These are phyloP conservation scores for Phanerochaete carnosa DNA, from an alignment of 768 basidiomycete genomes.

Conservation along the genomic window DNA sequence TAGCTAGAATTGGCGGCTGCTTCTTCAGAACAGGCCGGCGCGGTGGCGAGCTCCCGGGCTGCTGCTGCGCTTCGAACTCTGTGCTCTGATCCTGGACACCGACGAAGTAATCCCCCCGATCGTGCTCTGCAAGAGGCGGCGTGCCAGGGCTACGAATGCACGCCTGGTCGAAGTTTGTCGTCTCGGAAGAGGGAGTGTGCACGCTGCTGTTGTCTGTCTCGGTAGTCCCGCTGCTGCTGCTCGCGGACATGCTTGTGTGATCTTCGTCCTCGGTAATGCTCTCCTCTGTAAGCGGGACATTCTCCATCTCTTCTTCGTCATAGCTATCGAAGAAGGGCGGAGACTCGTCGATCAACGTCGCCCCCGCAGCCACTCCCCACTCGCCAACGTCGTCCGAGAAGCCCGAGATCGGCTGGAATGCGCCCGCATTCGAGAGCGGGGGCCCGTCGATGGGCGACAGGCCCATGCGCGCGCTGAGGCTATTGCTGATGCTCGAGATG, in stretches of 20 bases:
- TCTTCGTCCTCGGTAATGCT: slow-evolving; percentile 4
- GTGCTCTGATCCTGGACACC: background rate
- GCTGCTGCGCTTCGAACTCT: slow-evolving; percentile 1
- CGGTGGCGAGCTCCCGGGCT: background rate
- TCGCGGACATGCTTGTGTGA: slow-evolving; percentile 18
- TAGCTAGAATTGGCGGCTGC: background rate
- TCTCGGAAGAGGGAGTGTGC: slow-evolving; percentile 21
- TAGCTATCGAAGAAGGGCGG: slow-evolving; percentile 24
- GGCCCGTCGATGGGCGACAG: background rate
- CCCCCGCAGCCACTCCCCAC: background rate
- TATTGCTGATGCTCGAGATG: background rate
- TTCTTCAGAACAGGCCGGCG: background rate
- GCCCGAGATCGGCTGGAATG: background rate
- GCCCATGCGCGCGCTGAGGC: background rate
- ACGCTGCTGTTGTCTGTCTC: slow-evolving; percentile 23
- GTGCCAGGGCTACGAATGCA: slow-evolving; percentile 2
- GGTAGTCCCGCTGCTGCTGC: slow-evolving; percentile 3
- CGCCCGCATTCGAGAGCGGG: background rate
- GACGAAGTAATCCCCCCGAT: background rate
- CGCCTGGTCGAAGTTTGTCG: slow-evolving; percentile 13
- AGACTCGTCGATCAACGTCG: slow-evolving; percentile 4
- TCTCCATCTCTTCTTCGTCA: slow-evolving; percentile 29
- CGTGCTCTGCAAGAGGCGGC: background rate
- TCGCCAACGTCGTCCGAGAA: background rate
- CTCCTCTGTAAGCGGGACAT: slow-evolving; percentile 11